Conservation (phyloP, 2,329 filamentous ascomycete species). For the Magnaporthales sp. region DNA sequence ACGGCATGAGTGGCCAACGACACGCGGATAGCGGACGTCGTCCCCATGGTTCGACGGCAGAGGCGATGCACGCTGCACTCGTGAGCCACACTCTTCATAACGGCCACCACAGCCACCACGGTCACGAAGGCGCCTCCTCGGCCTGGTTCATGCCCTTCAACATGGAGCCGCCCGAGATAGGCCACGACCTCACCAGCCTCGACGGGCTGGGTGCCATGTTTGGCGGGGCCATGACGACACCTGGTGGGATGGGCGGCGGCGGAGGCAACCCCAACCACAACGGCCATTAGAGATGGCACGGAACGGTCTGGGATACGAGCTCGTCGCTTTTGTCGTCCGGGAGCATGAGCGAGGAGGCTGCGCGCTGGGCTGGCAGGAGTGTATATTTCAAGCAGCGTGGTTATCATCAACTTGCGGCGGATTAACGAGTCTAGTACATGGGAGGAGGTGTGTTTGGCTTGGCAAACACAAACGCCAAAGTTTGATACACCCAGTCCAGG, state of each 20-base stretch:
- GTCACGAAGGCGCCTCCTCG: slow-evolving; percentile 41
- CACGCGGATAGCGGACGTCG: slow-evolving; percentile 5
- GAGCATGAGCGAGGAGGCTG: background rate
- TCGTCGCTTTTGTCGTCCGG: background rate
- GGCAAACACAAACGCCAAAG: too few species aligned
- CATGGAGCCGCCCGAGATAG: slow-evolving; percentile 64
- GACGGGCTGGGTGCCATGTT: slow-evolving; percentile 44
- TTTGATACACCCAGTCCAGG: too few species aligned
- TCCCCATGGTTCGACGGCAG: slow-evolving; percentile 1
- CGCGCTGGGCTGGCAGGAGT: background rate
- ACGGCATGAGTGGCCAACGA: slow-evolving; percentile 15
- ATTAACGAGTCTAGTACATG: background rate
- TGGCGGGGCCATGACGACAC: slow-evolving; percentile 15
- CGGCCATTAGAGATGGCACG: slow-evolving; percentile 5
- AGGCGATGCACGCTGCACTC: slow-evolving; percentile 11
- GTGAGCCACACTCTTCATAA: slow-evolving; percentile 12
- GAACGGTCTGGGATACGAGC: background rate
- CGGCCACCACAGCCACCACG: slow-evolving; percentile 9
- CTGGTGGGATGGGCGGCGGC: slow-evolving; percentile 11
- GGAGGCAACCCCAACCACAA: slow-evolving; percentile 21
- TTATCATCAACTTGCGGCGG: background rate
- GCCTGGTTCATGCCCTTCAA: slow-evolving; percentile 95
- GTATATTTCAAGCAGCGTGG: background rate
- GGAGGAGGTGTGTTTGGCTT: background rate
- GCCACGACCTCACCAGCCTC: slow-evolving; percentile 36